Percentiles rank a stretch among this genome's conserved stretches.
Evolutionary conservation across 768 basidiomycete species (phyloP).

Genomic region (Neoboletus brunneissimus): DNA sequence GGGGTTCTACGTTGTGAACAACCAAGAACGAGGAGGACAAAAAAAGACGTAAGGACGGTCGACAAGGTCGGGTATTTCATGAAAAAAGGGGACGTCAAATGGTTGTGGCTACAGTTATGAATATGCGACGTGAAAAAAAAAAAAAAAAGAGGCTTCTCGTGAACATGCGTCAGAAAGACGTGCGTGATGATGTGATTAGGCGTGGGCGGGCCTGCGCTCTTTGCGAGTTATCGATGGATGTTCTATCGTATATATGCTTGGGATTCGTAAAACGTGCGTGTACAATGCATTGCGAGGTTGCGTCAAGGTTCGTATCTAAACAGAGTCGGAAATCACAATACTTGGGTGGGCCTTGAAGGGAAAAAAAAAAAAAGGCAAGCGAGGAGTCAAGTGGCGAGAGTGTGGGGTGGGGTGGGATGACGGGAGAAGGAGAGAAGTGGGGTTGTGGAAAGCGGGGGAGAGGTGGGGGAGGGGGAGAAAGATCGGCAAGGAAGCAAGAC

Average conservation of each 20-base stretch:
- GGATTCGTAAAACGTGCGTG: conserved; percentile 22
- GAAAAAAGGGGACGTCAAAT: background rate
- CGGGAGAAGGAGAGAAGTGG: conserved; percentile 11
- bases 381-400: background rate
- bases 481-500: conserved; percentile 11
- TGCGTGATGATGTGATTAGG: conserved; percentile 5
- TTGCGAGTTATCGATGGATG: conserved; percentile 11
- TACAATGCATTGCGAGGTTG: conserved; percentile 29
- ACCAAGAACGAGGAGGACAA: background rate
- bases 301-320: conserved; percentile 25
- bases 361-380: background rate
- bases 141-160: no score
- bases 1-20: conserved; percentile 2
- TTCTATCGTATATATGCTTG: conserved; percentile 26
- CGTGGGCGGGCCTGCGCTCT: conserved; percentile 9
- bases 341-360: no score
- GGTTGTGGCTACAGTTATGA: conserved; percentile 12
- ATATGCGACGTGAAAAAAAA: no score
- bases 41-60: conserved; percentile 16
- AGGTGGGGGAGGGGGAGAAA: conserved; percentile 3
- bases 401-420: background rate
- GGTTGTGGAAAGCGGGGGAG: conserved; percentile 4
- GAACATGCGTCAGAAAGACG: conserved; percentile 14
- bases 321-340: background rate
- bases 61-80: conserved; percentile 17